These are phyloP conservation scores for Senna siamea DNA, from an alignment of 306 rosid species.

Conservation along the genomic window DNA sequence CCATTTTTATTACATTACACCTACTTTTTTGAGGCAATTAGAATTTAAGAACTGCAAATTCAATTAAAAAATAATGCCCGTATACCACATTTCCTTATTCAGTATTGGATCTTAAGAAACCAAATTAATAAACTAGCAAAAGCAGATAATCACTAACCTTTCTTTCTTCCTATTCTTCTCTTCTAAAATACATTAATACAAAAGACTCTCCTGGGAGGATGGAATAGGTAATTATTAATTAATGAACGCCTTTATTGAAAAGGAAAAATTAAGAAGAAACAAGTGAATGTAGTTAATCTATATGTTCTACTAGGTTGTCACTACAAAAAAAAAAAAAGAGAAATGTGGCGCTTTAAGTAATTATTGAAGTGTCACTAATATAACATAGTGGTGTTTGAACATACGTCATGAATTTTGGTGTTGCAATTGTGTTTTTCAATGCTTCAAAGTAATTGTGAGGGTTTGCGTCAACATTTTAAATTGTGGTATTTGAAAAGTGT, in stretches of 20 bases:
- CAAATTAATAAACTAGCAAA: neutral
- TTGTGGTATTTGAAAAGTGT: too few species aligned
- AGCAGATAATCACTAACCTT: neutral
- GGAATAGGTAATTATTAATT: too few species aligned
- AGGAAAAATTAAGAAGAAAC: neutral
- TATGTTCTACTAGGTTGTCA: too few species aligned
- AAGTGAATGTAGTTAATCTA: too few species aligned
- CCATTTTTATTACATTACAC: neutral
- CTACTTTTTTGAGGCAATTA: neutral
- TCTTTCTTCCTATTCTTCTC: neutral
- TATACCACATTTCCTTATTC: neutral
- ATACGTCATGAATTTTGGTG: too few species aligned
- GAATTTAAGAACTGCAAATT: neutral
- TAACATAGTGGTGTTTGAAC: too few species aligned
- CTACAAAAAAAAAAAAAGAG: too few species aligned
- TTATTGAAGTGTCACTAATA: too few species aligned
- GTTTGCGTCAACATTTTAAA: too few species aligned
- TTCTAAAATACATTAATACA: neutral
- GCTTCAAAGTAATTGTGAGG: too few species aligned
- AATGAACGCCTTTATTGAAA: neutral
- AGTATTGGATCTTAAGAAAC: neutral
- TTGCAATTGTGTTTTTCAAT: too few species aligned
- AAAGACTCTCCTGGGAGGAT: neutral
- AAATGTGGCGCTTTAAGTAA: too few species aligned
- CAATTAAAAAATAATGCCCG: neutral